phyloP scores from a whole-genome alignment of 768 basidiomycete species.

The Boletus vinaceobasis region DNA sequence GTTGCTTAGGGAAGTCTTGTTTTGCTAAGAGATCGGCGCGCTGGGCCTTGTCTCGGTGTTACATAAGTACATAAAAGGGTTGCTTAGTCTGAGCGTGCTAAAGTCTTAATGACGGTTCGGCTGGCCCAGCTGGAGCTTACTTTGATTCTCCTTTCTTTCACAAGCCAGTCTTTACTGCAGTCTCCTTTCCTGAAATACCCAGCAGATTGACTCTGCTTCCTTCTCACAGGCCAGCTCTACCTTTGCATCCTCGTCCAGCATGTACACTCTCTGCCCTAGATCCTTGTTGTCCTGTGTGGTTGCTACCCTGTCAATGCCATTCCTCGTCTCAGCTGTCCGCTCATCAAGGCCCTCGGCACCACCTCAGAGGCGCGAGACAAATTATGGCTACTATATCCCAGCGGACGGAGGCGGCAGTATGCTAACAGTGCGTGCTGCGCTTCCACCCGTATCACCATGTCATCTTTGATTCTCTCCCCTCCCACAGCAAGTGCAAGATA shows the following conservation, averaged over 20 bases:
- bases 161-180: slow-evolving; percentile 1
- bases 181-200: background rate
- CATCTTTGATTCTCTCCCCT: background rate
- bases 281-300: slow-evolving; percentile 7
- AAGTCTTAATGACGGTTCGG: too few species aligned
- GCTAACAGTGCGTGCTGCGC: slow-evolving; percentile 55
- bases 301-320: slow-evolving; percentile 5
- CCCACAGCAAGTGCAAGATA: slow-evolving; percentile 48
- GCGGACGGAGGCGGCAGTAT: slow-evolving; percentile 55
- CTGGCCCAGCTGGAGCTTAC: background rate
- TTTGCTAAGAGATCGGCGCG: too few species aligned
- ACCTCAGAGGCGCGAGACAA: slow-evolving; percentile 22
- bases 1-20: background rate
- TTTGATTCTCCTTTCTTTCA: slow-evolving; percentile 3
- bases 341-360: slow-evolving; percentile 1
- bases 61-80: slow-evolving; percentile 6
- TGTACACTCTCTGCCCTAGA: background rate
- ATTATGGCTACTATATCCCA: slow-evolving; percentile 59
- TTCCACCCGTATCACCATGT: background rate
- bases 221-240: background rate
- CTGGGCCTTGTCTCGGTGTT: too few species aligned
- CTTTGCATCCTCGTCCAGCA: background rate
- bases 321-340: slow-evolving; percentile 10
- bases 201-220: background rate
- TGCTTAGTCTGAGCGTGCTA: background rate